A percentile compares a stretch with the other conserved stretches of the same genome.
Conservation (phyloP, 495 filamentous ascomycete species). For the Penicillium parvum region DNA sequence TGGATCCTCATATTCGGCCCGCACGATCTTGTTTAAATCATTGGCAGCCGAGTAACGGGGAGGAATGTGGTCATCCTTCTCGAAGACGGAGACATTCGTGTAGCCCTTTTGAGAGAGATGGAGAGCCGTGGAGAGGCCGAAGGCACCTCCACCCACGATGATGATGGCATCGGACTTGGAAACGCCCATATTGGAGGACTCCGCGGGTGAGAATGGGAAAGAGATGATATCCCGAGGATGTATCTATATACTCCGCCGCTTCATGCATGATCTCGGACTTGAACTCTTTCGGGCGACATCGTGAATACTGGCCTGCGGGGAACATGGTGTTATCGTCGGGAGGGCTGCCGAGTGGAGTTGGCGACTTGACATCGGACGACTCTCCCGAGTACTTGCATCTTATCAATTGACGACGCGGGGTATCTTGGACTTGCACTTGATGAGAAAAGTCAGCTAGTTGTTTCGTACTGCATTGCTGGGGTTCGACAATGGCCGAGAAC, state of each 20-base stretch:
- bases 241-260: conserved; percentile 5
- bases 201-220: no score
- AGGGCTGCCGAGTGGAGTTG: conserved; percentile 1
- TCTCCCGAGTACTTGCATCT: conserved; percentile 4
- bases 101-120: conserved; percentile 46
- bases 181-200: conserved; percentile 17
- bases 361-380: not conserved
- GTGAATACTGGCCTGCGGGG: not conserved
- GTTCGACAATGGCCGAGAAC: conserved; percentile 14
- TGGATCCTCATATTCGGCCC: conserved; percentile 52
- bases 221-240: not conserved
- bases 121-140: conserved; percentile 48
- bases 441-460: no score
- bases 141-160: conserved; percentile 46
- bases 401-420: not conserved
- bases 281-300: conserved; percentile 2
- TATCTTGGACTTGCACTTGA: not conserved
- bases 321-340: conserved; percentile 2
- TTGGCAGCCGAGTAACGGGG: conserved; percentile 42
- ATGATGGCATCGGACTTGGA: conserved; percentile 20
- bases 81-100: conserved; percentile 37
- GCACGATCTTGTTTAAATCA: conserved; percentile 54
- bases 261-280: not conserved
- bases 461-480: no score
- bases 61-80: conserved; percentile 16